phyloP scores from a whole-genome alignment of 1,284 basidiomycete genomes.

The Fomes fomentarius region DNA sequence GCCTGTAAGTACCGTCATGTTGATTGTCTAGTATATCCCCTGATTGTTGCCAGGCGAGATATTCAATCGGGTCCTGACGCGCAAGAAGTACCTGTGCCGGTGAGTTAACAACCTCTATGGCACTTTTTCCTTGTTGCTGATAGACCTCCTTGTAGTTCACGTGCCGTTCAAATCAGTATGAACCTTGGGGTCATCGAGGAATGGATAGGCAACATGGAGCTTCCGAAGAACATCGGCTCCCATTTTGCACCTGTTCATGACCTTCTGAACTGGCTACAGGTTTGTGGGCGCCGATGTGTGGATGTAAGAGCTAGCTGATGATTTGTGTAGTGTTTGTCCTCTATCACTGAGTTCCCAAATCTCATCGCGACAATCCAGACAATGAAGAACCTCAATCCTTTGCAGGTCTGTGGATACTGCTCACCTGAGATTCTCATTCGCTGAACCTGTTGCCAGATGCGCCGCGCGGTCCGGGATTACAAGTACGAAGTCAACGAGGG shows the following conservation, averaged over 20 bases:
- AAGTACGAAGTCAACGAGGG: conserved; percentile 93
- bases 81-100: conserved; percentile 94
- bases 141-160: conserved; percentile 50
- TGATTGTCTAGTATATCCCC: conserved; percentile 32
- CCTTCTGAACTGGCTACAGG: conserved; percentile 87
- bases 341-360: conserved; percentile 83
- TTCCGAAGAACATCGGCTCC: conserved; percentile 79
- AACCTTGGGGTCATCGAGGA: conserved; percentile 89
- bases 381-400: conserved; percentile 85
- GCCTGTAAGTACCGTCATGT: conserved; percentile 56
- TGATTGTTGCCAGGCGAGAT: conserved; percentile 70
- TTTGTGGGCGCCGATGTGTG: no score
- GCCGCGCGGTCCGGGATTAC: conserved; percentile 91
- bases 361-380: conserved; percentile 91
- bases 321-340: conserved; percentile 79
- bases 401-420: conserved; percentile 61
- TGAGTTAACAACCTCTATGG: conserved; percentile 39
- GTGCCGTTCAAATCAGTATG: conserved; percentile 90
- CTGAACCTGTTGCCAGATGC: conserved; percentile 59
- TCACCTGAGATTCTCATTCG: not conserved
- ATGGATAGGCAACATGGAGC: conserved; percentile 83
- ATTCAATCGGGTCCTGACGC: conserved; percentile 91
- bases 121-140: not conserved
- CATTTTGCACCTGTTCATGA: conserved; percentile 89
- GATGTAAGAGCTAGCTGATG: conserved; percentile 10